A percentile compares a stretch with the other conserved stretches of the same genome.
These are phyloP conservation scores for Gypsophila paniculata DNA, from an alignment of 179 eudicot genomes.

Conservation along the genomic window DNA sequence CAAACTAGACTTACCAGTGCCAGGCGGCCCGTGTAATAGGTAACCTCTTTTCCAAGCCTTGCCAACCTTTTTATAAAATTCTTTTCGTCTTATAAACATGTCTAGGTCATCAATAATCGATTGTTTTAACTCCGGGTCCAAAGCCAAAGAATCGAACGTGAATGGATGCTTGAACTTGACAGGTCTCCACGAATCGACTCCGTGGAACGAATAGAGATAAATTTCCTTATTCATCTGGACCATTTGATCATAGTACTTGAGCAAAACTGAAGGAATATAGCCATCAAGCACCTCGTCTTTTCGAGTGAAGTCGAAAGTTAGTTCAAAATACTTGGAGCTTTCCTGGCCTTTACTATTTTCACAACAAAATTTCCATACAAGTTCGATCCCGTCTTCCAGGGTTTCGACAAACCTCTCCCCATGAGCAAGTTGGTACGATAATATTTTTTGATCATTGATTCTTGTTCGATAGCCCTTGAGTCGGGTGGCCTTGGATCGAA, in stretches of 20 bases:
- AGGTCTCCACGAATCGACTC: neutral
- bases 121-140: constrained; percentile 26
- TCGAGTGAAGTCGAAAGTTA: constrained; percentile 30
- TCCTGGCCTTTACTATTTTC: constrained; percentile 12
- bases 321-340: constrained; percentile 17
- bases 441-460: neutral
- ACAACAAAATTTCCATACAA: constrained; percentile 3
- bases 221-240: constrained; percentile 26
- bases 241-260: constrained; percentile 21
- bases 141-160: constrained; percentile 30
- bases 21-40: constrained; percentile 39
- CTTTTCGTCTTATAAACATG: constrained; percentile 27
- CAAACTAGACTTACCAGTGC: constrained; percentile 42
- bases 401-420: constrained; percentile 16
- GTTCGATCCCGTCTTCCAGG: neutral
- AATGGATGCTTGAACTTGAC: constrained; percentile 27
- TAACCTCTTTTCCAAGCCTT: constrained; percentile 46
- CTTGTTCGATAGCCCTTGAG: constrained; percentile 24
- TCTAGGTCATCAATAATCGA: constrained; percentile 29
- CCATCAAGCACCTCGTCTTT: constrained; percentile 22
- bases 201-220: constrained; percentile 20
- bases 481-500: constrained; percentile 23
- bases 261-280: constrained; percentile 30
- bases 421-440: constrained; percentile 3
- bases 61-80: constrained; percentile 32